These are phyloP conservation scores for Tricholoma hemisulphureum DNA, from an alignment of 768 basidiomycete genomes.

Conservation along the genomic window DNA sequence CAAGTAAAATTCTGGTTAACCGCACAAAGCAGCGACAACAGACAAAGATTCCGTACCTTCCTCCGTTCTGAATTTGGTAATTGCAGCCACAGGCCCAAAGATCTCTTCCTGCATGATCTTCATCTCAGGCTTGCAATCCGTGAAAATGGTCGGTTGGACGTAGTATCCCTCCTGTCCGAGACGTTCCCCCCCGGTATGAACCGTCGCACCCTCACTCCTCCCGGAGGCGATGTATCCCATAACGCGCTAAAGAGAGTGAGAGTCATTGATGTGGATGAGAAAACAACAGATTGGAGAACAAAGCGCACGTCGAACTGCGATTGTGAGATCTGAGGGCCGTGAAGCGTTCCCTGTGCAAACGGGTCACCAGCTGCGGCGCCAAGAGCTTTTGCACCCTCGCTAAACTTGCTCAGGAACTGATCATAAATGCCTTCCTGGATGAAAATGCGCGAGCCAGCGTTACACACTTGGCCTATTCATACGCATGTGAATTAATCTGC, in stretches of 20 bases:
- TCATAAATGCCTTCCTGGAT: slow-evolving; percentile 81
- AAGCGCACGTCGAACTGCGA: slow-evolving; percentile 58
- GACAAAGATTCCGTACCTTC: slow-evolving; percentile 23
- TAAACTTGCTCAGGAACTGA: slow-evolving; percentile 62
- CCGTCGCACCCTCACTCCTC: slow-evolving; percentile 60
- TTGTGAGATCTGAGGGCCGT: slow-evolving; percentile 73
- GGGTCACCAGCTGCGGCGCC: slow-evolving; percentile 60
- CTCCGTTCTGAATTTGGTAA: slow-evolving; percentile 66
- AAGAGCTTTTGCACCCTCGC: slow-evolving; percentile 43
- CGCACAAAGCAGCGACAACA: no score
- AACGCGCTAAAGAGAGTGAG: slow-evolving; percentile 44
- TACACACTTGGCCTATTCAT: slow-evolving; percentile 61
- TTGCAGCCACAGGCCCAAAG: slow-evolving; percentile 72
- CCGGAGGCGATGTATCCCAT: slow-evolving; percentile 72
- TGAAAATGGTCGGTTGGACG: slow-evolving; percentile 68
- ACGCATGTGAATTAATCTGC: background rate
- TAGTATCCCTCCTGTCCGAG: slow-evolving; percentile 66
- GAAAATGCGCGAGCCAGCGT: slow-evolving; percentile 79
- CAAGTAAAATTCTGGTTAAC: slow-evolving; percentile 31
- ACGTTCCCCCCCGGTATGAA: slow-evolving; percentile 57
- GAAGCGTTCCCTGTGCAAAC: slow-evolving; percentile 51
- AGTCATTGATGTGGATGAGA: background rate
- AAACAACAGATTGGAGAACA: background rate
- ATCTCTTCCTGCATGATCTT: slow-evolving; percentile 69
- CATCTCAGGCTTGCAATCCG: slow-evolving; percentile 59